Base-by-base conservation (phyloP, 176 grass and related monocot genomes). In the Juncus inflexus region DNA sequence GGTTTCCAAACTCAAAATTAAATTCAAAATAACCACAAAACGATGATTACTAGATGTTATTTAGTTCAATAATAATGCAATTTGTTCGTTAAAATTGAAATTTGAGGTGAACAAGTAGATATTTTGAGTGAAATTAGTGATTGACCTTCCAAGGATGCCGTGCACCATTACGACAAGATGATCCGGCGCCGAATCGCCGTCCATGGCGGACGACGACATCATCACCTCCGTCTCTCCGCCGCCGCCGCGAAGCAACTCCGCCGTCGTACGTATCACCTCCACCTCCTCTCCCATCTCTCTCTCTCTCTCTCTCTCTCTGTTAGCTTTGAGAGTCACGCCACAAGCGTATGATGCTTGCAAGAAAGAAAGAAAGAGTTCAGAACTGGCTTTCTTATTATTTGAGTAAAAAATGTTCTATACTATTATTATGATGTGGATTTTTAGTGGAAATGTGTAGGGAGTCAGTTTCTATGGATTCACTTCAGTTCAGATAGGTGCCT, bases 91-190 rank as follows among this genome's bases (percentile, higher is more conserved):
- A n/a, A n/a, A n/a, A n/a, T n/a, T n/a, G n/a, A n/a, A n/a, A 6
- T 47, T 47, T 6, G 9, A 47, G 43, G 43, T 2, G 9, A 47
- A 47, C 2, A 47, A 47, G 43, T 2, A 2, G 2, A 2, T 47
- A 5, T 1, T 47, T 47, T 1, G 43, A 47, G 4, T 47, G 4
- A 2, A 47, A 5, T 47, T 47, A 0, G 14, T 1, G 0, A 45
- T 8, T 61, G 15, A 90, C 87, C 87, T 86, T 76, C 87, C 87
- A 59, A 90, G 75, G 69, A 86, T 90, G 78, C 87, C 83, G 66
- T 90, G 87, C 60, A 90, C 76, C 87, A 90, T 79, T 65, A 90
- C 79, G 60, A 86, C 75, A 62, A 90, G 87, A 70, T 90, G 79
- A 40, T 83, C 87, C 0, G 83, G 87, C 9, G 35, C 57, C 8